Evolutionary conservation across 208 protist species (phyloP), one percentile per base, ranked within the genome.

Genomic region (Crithidia fasciculata): DNA sequence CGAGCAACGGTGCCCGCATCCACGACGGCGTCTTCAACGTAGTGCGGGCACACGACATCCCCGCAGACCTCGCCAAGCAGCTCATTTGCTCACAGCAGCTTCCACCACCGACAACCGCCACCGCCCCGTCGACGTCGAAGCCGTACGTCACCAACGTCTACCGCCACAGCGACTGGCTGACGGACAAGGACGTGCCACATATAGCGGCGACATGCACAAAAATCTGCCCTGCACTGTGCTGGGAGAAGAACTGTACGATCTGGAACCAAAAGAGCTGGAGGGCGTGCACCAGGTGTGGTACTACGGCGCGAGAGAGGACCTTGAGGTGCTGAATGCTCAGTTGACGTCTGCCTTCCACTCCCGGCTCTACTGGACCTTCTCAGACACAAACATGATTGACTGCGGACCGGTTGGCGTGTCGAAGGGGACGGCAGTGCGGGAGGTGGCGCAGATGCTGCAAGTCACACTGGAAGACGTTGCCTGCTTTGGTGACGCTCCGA

Each of bases 401-500:
- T 72, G 76, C 37, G 69, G 71, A 2, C 74, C 62, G 0, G 43
- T 36, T 8, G 77, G 80, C 13, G 81, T 90, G 4, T 64, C 81
- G 44, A 94, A 94, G 57, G 86, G 81, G 10, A 76, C 72, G 15
- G 81, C 80, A 28, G 72, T 94, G 66, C 58, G 58, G 2, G 80
- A 89, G 45, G 85, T 90, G 13, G 76, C 78, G 4, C 18, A 82
- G 61, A 15, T 79, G n/a, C 62, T 94, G 19, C 57, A 73, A 5
- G 8, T 94, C 6, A 37, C 56, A 9, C 44, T 85, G 5, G 66
- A 78, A 0, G 76, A 90, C 4, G 80, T 82, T 8, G 81, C 83
- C 19, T 87, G 87, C 36, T 92, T 95, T 69, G 90, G 90, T 10
- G 85, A 92, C 45, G 85, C 80, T 12, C 86, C 89, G 83, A 95